Conservation (phyloP, 441 rosid genomes). For the Daphne laureola region DNA sequence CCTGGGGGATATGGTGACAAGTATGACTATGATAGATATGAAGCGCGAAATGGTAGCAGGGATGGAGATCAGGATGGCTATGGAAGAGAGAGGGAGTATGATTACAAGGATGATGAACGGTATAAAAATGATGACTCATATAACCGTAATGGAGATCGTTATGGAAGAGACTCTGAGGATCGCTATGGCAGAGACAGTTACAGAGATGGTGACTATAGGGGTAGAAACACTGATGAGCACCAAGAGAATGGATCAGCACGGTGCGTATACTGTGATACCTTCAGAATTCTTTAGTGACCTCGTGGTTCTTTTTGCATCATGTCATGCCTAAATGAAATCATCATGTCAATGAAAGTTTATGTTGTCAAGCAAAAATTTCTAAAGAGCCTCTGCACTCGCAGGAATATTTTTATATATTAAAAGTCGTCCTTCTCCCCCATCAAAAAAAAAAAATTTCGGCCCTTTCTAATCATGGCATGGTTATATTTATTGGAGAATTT, state of each 20-base stretch:
- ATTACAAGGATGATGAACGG: constrained; percentile 77
- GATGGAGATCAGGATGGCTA: constrained; percentile 77
- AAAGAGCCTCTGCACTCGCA: no score
- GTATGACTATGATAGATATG: constrained; percentile 45
- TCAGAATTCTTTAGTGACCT: no score
- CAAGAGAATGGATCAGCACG: constrained; percentile 48
- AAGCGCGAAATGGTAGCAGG: constrained; percentile 10
- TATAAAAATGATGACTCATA: constrained; percentile 50
- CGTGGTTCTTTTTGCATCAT: no score
- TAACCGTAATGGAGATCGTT: constrained; percentile 60
- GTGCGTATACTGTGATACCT: constrained; percentile 27
- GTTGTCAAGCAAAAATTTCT: no score
- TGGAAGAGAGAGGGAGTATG: constrained; percentile 78
- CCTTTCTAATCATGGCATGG: no score
- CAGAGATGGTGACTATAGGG: constrained; percentile 63
- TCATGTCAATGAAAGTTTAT: no score
- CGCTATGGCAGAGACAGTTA: constrained; percentile 60
- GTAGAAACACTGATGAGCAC: constrained; percentile 30
- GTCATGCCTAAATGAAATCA: no score
- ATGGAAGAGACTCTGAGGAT: constrained; percentile 15
- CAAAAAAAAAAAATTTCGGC: no score
- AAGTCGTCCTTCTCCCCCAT: no score
- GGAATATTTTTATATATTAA: no score
- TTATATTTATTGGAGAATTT: no score
- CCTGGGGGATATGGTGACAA: constrained; percentile 70